These are phyloP conservation scores for Blechomonas ayalai DNA, from an alignment of 208 protist species.

Conservation along the genomic window DNA sequence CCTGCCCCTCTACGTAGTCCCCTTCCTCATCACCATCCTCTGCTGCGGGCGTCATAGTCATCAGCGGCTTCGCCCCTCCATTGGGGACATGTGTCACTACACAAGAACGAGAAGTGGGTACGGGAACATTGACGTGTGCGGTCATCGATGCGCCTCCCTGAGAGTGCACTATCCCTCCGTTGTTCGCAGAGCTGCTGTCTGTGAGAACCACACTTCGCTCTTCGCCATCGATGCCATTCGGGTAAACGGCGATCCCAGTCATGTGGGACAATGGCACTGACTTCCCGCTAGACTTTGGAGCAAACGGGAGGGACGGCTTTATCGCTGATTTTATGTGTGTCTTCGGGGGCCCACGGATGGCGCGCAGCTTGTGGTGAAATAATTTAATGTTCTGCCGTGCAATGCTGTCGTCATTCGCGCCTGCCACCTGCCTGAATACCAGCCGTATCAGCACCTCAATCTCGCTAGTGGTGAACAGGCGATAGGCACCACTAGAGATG, in stretches of 20 bases:
- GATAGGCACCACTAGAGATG: slow-evolving; percentile 70
- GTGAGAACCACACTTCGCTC: too few relatives aligned
- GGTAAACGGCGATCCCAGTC: too few relatives aligned
- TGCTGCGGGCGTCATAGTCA: background rate
- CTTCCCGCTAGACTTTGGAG: too few relatives aligned
- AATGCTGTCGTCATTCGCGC: slow-evolving; percentile 52
- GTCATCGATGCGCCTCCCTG: too few relatives aligned
- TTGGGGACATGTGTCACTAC: background rate
- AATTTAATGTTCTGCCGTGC: slow-evolving; percentile 40
- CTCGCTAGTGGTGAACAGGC: slow-evolving; percentile 42
- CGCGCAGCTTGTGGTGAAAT: slow-evolving; percentile 39
- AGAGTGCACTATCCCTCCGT: too few relatives aligned
- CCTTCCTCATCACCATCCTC: slow-evolving; percentile 20
- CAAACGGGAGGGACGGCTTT: too few relatives aligned
- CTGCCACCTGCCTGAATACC: slow-evolving; percentile 63
- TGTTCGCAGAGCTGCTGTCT: too few relatives aligned
- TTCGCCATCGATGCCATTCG: too few relatives aligned
- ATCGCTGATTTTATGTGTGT: too few relatives aligned
- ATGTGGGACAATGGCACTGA: too few relatives aligned
- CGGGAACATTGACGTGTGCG: too few relatives aligned
- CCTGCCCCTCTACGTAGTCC: slow-evolving; percentile 24
- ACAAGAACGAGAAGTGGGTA: too few relatives aligned
- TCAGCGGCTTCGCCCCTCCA: background rate
- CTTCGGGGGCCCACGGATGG: slow-evolving; percentile 10
- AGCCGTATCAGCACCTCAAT: slow-evolving; percentile 73